Conservation (phyloP, 352 stramenopile species). For the Pilasporangium apinafurcum region DNA sequence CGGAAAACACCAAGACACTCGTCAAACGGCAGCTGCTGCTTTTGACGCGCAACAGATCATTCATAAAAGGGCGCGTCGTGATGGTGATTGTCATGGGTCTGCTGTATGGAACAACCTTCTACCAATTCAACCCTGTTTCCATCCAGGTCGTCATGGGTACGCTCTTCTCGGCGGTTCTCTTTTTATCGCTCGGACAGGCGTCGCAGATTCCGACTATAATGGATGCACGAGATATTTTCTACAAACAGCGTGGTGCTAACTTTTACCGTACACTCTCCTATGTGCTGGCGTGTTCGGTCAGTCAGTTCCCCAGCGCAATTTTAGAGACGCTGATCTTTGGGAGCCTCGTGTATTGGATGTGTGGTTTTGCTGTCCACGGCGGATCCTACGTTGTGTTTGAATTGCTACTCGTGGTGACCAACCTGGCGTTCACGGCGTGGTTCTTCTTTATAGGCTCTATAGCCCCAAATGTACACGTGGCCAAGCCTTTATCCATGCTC, state of each 20-base stretch:
- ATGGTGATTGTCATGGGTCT: conserved; percentile 16
- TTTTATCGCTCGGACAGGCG: conserved; percentile 42
- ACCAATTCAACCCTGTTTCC: conserved; percentile 9
- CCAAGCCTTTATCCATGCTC: conserved; percentile 15
- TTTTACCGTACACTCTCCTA: conserved; percentile 60
- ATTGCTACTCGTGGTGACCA: conserved; percentile 44
- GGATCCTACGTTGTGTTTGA: conserved; percentile 54
- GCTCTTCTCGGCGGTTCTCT: conserved; percentile 63
- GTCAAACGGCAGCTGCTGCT: conserved; percentile 33
- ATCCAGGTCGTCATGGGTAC: conserved; percentile 42
- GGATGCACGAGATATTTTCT: conserved; percentile 32
- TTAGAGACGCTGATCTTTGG: conserved; percentile 65
- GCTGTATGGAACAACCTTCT: conserved; percentile 15
- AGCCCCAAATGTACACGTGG: conserved; percentile 25
- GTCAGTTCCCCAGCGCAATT: conserved; percentile 17
- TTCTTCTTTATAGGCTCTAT: conserved; percentile 34
- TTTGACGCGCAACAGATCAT: conserved; percentile 10
- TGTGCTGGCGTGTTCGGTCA: conserved; percentile 24
- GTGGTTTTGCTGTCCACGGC: conserved; percentile 33
- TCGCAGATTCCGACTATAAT: conserved; percentile 56
- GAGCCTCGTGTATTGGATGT: conserved; percentile 65
- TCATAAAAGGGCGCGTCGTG: conserved; percentile 6
- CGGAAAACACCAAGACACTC: background rate
- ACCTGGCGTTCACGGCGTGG: conserved; percentile 20
- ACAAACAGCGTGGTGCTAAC: conserved; percentile 66